These are phyloP conservation scores for Closterium sp. DNA, from an alignment of 139 green algal species.

Conservation along the genomic window DNA sequence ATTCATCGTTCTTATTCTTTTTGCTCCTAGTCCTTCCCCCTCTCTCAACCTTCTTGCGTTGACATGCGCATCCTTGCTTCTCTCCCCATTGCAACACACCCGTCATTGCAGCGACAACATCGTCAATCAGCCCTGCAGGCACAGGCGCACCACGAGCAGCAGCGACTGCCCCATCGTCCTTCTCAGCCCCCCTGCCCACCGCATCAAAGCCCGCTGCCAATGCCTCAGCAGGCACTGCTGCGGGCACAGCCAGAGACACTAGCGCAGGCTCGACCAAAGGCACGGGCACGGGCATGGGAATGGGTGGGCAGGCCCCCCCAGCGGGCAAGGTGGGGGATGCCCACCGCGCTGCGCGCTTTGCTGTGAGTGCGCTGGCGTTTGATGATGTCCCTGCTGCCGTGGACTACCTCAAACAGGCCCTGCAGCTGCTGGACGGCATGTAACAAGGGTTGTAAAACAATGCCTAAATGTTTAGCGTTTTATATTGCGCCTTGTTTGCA, in stretches of 20 bases:
- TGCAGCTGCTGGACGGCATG: neutral
- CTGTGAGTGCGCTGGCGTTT: conserved; percentile 55
- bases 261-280: too few relatives aligned
- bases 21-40: neutral
- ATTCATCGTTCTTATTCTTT: neutral
- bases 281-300: neutral
- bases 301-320: neutral
- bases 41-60: neutral
- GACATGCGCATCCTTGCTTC: neutral
- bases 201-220: neutral
- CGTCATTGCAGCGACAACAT: neutral
- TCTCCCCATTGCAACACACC: too few relatives aligned
- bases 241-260: neutral
- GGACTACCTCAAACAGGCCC: conserved; percentile 39
- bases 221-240: neutral
- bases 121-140: neutral
- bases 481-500: too few relatives aligned
- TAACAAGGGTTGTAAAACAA: too few relatives aligned
- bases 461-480: too few relatives aligned
- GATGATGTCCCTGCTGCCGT: conserved; percentile 55
- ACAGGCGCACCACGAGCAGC: neutral
- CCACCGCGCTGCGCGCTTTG: conserved; percentile 50
- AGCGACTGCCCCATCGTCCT: neutral
- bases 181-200: neutral
- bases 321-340: conserved; percentile 46